Percentiles rank a stretch among this genome's conserved stretches.
These are phyloP conservation scores for Nepenthes alata DNA, from an alignment of 179 eudicot species.

Conservation along the genomic window DNA sequence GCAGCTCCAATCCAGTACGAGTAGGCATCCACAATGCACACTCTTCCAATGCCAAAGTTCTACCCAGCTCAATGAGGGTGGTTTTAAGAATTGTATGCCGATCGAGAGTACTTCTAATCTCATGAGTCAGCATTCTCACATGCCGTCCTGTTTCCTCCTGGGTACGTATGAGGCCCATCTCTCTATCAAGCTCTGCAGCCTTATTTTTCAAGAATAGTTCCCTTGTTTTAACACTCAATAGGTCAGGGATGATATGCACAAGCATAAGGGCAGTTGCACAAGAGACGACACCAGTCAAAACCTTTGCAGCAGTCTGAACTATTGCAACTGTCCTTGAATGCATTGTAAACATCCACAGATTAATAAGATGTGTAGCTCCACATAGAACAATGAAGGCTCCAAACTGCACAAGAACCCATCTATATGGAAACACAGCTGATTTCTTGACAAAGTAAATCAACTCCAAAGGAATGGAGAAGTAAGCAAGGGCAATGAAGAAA, in stretches of 20 bases:
- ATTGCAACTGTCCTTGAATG: conserved; percentile 69
- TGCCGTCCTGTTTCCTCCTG: conserved; percentile 97
- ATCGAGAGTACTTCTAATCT: conserved; percentile 94
- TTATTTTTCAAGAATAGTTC: conserved; percentile 93
- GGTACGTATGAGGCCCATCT: conserved; percentile 88
- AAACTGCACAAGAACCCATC: conserved; percentile 96
- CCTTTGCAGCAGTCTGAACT: conserved; percentile 77
- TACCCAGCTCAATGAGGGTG: conserved; percentile 87
- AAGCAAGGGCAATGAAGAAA: conserved; percentile 93
- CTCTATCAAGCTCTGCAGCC: conserved; percentile 92
- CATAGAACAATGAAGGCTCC: conserved; percentile 97
- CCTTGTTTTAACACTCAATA: conserved; percentile 84
- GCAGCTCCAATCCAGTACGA: conserved; percentile 77
- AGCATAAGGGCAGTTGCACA: conserved; percentile 92
- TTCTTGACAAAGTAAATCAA: conserved; percentile 87
- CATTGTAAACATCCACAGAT: conserved; percentile 62
- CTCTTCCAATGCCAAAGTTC: conserved; percentile 82
- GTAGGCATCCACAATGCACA: conserved; percentile 99
- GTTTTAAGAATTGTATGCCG: conserved; percentile 86
- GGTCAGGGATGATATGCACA: conserved; percentile 92
- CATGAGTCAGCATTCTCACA: conserved; percentile 95
- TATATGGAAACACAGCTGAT: conserved; percentile 87
- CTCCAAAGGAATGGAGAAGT: conserved; percentile 93
- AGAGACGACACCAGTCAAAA: conserved; percentile 72
- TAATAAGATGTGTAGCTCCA: conserved; percentile 91